phyloP scores from a whole-genome alignment of 768 basidiomycete species.

The Suillus subaureus region DNA sequence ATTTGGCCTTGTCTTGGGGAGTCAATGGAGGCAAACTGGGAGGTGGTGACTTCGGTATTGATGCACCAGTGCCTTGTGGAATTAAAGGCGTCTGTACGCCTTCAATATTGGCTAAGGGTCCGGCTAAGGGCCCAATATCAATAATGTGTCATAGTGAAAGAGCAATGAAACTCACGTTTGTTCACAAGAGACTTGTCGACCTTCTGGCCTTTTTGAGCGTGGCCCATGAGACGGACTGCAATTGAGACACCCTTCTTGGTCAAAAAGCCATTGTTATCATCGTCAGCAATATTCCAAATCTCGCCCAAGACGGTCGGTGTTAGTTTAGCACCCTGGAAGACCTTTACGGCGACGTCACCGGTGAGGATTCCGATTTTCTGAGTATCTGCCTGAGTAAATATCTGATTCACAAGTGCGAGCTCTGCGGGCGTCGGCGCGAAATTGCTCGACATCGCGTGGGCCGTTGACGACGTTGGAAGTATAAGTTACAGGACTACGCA shows the following conservation, averaged over 20 bases:
- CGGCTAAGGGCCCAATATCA: constrained; percentile 54
- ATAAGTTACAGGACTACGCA: constrained; percentile 29
- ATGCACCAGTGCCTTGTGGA: constrained; percentile 57
- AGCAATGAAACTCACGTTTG: constrained; percentile 59
- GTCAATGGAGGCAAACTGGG: constrained; percentile 66
- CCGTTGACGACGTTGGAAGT: constrained; percentile 16
- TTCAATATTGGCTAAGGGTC: constrained; percentile 80
- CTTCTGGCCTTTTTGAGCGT: constrained; percentile 86
- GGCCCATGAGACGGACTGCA: constrained; percentile 89
- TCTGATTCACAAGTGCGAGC: constrained; percentile 65
- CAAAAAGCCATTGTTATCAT: constrained; percentile 91
- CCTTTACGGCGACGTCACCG: constrained; percentile 86
- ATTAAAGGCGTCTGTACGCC: constrained; percentile 55
- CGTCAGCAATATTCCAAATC: constrained; percentile 92
- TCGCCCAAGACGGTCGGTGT: constrained; percentile 80
- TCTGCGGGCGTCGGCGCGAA: constrained; percentile 52
- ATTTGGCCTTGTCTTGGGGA: constrained; percentile 83
- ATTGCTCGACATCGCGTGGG: constrained; percentile 38
- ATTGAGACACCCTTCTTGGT: constrained; percentile 85
- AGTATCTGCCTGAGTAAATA: constrained; percentile 73
- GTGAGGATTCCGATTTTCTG: constrained; percentile 84
- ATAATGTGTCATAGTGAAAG: constrained; percentile 1
- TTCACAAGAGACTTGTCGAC: constrained; percentile 60
- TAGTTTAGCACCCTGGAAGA: constrained; percentile 85
- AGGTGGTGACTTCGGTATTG: constrained; percentile 65